phyloP scores from a whole-genome alignment of 495 filamentous ascomycete species.

The Daldinia grandis region DNA sequence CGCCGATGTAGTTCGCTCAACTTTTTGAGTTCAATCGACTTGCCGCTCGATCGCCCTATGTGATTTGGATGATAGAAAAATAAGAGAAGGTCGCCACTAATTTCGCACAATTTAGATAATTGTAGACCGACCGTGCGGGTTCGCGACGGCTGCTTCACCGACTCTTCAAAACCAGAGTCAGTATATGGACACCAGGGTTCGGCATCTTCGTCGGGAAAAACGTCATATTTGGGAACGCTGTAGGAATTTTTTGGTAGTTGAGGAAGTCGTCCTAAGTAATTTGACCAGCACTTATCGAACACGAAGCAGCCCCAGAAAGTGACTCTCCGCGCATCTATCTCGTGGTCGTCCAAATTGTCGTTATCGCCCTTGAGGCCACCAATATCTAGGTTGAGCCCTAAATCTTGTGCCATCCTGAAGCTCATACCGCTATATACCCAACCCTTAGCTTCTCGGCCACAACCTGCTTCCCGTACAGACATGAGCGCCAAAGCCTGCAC shows the following conservation, averaged over 20 bases:
- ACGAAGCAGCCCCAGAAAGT: slow-evolving; percentile 99
- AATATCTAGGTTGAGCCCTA: slow-evolving; percentile 90
- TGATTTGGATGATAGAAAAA: slow-evolving; percentile 89
- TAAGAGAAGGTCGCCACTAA: slow-evolving; percentile 86
- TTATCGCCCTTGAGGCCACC: slow-evolving; percentile 65
- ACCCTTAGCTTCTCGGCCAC: slow-evolving; percentile 91
- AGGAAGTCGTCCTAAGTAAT: slow-evolving; percentile 92
- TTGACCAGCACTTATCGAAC: slow-evolving; percentile 99
- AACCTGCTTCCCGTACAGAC: slow-evolving; percentile 96
- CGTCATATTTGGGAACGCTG: slow-evolving; percentile 87
- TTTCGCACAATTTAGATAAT: slow-evolving; percentile 85
- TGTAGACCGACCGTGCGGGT: slow-evolving; percentile 85
- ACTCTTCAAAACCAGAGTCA: slow-evolving; percentile 75
- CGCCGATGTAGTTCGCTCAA: slow-evolving; percentile 89
- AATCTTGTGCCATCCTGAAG: slow-evolving; percentile 97
- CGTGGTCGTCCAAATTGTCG: slow-evolving; percentile 74
- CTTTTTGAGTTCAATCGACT: slow-evolving; percentile 84
- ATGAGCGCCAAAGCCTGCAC: slow-evolving; percentile 95
- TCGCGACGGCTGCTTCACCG: slow-evolving; percentile 79
- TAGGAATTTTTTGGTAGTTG: slow-evolving; percentile 81
- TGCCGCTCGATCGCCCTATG: slow-evolving; percentile 65
- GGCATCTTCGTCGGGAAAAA: slow-evolving; percentile 88
- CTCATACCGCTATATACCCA: slow-evolving; percentile 99
- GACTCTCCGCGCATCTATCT: slow-evolving; percentile 86
- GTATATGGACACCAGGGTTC: slow-evolving; percentile 89